These are phyloP conservation scores for Collybiopsis confluens DNA, from an alignment of 768 basidiomycete genomes.

Conservation along the genomic window DNA sequence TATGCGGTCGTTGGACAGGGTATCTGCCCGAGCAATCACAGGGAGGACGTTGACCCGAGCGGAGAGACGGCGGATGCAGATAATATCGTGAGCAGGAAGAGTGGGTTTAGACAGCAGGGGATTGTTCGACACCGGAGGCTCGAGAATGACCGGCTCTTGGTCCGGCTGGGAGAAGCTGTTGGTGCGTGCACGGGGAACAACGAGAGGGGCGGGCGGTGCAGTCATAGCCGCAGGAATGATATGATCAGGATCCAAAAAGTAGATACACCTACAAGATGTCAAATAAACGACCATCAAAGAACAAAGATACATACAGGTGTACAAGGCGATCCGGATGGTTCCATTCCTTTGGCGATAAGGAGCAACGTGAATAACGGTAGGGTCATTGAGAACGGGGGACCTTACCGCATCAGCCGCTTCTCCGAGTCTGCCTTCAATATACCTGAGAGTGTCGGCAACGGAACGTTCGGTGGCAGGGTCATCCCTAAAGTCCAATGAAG, in stretches of 20 bases:
- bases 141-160: slow-evolving; percentile 72
- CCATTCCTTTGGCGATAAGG: slow-evolving; percentile 51
- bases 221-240: slow-evolving; percentile 71
- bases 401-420: slow-evolving; percentile 78
- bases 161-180: slow-evolving; percentile 72
- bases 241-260: slow-evolving; percentile 81
- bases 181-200: slow-evolving; percentile 63
- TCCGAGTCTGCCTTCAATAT: slow-evolving; percentile 68
- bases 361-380: slow-evolving; percentile 15
- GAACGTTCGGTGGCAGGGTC: slow-evolving; percentile 59
- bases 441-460: slow-evolving; percentile 62
- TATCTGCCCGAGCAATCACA: slow-evolving; percentile 78
- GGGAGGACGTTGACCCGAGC: slow-evolving; percentile 84
- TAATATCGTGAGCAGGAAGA: slow-evolving; percentile 67
- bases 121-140: slow-evolving; percentile 73
- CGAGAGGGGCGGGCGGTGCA: slow-evolving; percentile 55
- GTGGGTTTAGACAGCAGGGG: slow-evolving; percentile 64
- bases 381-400: slow-evolving; percentile 17
- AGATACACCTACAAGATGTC: slow-evolving; percentile 58
- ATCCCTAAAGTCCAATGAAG: slow-evolving; percentile 72
- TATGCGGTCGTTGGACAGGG: slow-evolving; percentile 77
- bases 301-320: slow-evolving; percentile 55
- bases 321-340: slow-evolving; percentile 69
- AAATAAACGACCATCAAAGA: not conserved
- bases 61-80: slow-evolving; percentile 75